phyloP scores from a whole-genome alignment of 768 basidiomycete genomes.

The Amanita fuliginea region DNA sequence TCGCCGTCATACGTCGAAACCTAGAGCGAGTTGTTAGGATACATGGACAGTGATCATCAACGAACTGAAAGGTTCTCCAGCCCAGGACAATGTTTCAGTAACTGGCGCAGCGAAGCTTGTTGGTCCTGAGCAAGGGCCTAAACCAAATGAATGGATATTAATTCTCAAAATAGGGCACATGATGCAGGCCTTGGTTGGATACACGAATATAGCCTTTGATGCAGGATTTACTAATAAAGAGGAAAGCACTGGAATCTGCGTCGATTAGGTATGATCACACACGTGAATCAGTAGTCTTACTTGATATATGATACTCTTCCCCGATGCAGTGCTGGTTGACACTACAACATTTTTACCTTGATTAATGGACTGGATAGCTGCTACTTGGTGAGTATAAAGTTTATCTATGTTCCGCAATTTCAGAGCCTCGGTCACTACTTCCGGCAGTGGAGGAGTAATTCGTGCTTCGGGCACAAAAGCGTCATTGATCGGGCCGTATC shows the following conservation, averaged over 20 bases:
- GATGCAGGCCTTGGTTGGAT: slow-evolving; percentile 70
- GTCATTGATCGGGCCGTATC: not conserved
- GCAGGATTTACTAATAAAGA: slow-evolving; percentile 49
- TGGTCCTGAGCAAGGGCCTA: slow-evolving; percentile 90
- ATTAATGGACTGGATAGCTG: slow-evolving; percentile 55
- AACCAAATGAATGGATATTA: not conserved
- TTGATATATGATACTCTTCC: slow-evolving; percentile 84
- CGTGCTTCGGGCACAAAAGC: slow-evolving; percentile 19
- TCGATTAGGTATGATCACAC: not conserved
- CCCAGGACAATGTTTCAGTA: slow-evolving; percentile 48
- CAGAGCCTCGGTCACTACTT: slow-evolving; percentile 43
- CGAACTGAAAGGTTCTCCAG: slow-evolving; percentile 49
- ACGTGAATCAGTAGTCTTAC: slow-evolving; percentile 21
- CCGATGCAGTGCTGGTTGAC: slow-evolving; percentile 84
- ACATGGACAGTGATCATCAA: not conserved
- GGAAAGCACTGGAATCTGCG: slow-evolving; percentile 58
- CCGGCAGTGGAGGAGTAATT: slow-evolving; percentile 49
- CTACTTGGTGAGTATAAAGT: slow-evolving; percentile 63
- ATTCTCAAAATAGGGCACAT: not conserved
- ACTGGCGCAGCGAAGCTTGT: slow-evolving; percentile 52
- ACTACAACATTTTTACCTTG: slow-evolving; percentile 66
- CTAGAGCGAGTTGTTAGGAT: slow-evolving; percentile 15
- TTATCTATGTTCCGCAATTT: slow-evolving; percentile 46
- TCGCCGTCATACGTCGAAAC: slow-evolving; percentile 85
- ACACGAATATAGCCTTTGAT: slow-evolving; percentile 73